Percentiles rank a stretch among this genome's conserved stretches.
These are phyloP conservation scores for Metroxylon sagu DNA, from an alignment of 176 grass and related monocot genomes.

Conservation along the genomic window DNA sequence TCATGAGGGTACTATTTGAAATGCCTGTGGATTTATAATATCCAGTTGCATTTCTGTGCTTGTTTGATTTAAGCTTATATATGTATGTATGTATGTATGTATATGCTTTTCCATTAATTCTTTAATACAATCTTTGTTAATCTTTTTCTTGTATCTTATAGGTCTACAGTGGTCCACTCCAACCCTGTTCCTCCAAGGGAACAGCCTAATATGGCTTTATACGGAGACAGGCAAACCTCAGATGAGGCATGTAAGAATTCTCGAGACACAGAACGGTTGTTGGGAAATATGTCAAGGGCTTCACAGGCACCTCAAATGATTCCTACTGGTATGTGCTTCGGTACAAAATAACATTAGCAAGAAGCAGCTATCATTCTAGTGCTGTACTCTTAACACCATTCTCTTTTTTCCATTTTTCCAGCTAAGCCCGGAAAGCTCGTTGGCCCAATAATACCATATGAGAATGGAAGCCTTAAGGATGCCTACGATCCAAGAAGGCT, in stretches of 20 bases:
- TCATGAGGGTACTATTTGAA: no score
- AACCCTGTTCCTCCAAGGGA: slow-evolving; percentile 56
- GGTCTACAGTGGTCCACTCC: slow-evolving; percentile 88
- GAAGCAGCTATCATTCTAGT: background rate
- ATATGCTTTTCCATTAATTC: no score
- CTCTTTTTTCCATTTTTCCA: slow-evolving; percentile 14
- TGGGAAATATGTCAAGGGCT: slow-evolving; percentile 19
- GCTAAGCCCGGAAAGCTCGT: slow-evolving; percentile 83
- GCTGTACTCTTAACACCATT: background rate
- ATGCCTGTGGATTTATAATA: no score
- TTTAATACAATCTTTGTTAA: no score
- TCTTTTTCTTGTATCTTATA: slow-evolving; percentile 15
- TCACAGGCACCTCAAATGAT: slow-evolving; percentile 63
- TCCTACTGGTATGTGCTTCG: slow-evolving; percentile 36
- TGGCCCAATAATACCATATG: slow-evolving; percentile 52
- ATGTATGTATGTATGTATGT: no score
- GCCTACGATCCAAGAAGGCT: slow-evolving; percentile 56
- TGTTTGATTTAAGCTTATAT: no score
- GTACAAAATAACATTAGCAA: background rate
- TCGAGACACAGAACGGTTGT: slow-evolving; percentile 26
- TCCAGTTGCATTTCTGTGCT: no score
- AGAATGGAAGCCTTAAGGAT: slow-evolving; percentile 55
- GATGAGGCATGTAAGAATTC: slow-evolving; percentile 43
- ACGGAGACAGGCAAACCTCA: slow-evolving; percentile 40
- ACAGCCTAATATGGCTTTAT: slow-evolving; percentile 34